These are phyloP conservation scores for Brachypodium distachyon DNA, from an alignment of 202 grass and related monocot species.

Conservation along the genomic window DNA sequence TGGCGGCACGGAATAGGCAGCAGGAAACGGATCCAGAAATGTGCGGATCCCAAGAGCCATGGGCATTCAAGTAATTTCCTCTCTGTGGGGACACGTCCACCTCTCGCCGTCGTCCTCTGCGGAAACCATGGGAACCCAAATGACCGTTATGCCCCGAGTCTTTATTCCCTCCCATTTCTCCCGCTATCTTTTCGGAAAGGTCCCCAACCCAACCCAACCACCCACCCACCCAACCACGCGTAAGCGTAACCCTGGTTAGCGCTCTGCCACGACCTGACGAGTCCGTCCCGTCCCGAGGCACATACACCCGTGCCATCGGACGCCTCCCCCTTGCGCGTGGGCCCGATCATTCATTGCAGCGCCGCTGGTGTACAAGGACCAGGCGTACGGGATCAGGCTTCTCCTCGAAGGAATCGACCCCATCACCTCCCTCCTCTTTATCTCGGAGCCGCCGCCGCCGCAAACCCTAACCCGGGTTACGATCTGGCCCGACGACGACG, in stretches of 20 bases:
- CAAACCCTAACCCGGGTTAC: slow-evolving; percentile 61
- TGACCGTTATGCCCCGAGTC: not conserved
- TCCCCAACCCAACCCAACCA: slow-evolving; percentile 31
- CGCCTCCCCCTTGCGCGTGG: not conserved
- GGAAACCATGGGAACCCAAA: not conserved
- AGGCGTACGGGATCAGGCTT: slow-evolving; percentile 20
- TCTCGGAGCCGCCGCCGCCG: slow-evolving; percentile 33
- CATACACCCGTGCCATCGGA: slow-evolving; percentile 17
- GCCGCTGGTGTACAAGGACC: slow-evolving; percentile 27
- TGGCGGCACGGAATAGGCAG: not conserved
- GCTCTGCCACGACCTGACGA: slow-evolving; percentile 37
- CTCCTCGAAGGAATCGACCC: slow-evolving; percentile 54
- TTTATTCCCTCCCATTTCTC: slow-evolving; percentile 41
- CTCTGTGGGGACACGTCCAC: not conserved
- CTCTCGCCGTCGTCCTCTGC: not conserved
- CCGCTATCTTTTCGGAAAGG: slow-evolving; percentile 53
- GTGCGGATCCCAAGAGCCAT: not conserved
- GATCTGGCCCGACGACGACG: slow-evolving; percentile 42
- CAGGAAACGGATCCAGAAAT: not conserved
- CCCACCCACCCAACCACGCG: slow-evolving; percentile 6
- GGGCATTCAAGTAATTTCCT: slow-evolving; percentile 11
- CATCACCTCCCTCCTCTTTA: slow-evolving; percentile 41
- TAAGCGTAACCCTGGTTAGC: slow-evolving; percentile 56
- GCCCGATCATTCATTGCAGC: not conserved
- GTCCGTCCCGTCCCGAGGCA: not conserved